These are phyloP conservation scores for Leptographium procerum DNA, from an alignment of 2,329 filamentous ascomycete genomes.

Conservation along the genomic window DNA sequence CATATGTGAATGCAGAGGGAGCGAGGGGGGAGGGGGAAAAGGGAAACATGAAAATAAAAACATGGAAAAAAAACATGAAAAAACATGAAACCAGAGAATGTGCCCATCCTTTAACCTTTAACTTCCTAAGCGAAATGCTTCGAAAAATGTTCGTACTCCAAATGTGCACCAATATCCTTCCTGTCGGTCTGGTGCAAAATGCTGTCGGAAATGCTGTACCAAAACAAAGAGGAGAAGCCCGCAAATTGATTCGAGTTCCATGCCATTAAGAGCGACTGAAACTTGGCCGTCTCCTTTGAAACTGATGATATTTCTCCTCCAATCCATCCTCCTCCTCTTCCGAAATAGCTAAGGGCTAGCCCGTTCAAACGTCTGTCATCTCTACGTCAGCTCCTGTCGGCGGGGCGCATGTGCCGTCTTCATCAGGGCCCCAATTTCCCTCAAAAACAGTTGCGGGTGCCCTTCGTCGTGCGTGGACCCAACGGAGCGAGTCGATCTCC, in stretches of 20 bases:
- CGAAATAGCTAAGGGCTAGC: neutral
- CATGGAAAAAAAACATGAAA: neutral
- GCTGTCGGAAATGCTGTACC: constrained; percentile 9
- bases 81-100: constrained; percentile 1
- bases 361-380: constrained; percentile 43
- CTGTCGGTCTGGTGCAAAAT: constrained; percentile 1
- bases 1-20: neutral
- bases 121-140: neutral
- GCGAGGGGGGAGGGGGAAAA: neutral
- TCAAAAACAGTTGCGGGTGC: constrained; percentile 93
- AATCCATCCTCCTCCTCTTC: neutral
- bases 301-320: neutral
- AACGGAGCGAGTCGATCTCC: constrained; percentile 60
- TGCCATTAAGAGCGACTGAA: neutral
- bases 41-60: neutral
- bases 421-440: constrained; percentile 85
- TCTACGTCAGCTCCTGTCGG: constrained; percentile 35
- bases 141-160: constrained; percentile 7
- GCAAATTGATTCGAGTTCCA: neutral
- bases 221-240: neutral
- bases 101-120: neutral
- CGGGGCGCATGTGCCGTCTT: constrained; percentile 19
- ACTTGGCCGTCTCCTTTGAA: neutral
- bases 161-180: constrained; percentile 1
- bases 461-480: constrained; percentile 65